Evolutionary conservation across 176 grass and related monocot genomes (phyloP).

Genomic region (Oryza brachyantha): DNA sequence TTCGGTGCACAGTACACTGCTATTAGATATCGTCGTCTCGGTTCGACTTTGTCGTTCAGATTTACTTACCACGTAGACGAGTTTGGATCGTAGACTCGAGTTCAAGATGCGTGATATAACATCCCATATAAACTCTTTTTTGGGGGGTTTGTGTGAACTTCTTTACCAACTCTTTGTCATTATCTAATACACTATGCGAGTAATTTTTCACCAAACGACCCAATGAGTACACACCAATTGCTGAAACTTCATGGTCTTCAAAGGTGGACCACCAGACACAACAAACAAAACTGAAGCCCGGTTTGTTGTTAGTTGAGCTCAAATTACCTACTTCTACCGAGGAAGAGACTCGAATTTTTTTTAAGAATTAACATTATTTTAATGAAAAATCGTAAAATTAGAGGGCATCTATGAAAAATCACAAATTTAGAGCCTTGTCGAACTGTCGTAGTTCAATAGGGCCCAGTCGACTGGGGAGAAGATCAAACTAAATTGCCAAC

Average conservation of each 20-base stretch:
- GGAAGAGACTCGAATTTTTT: too few species aligned
- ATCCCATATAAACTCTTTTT: neutral
- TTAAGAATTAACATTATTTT: too few species aligned
- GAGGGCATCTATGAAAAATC: too few species aligned
- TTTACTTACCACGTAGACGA: neutral
- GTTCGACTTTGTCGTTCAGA: neutral
- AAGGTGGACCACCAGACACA: neutral
- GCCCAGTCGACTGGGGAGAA: too few species aligned
- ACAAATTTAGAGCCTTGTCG: too few species aligned
- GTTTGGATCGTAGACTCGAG: neutral
- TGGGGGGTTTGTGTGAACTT: neutral
- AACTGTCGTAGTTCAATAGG: too few species aligned
- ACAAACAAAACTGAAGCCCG: neutral
- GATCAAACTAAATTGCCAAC: too few species aligned
- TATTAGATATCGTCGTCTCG: neutral
- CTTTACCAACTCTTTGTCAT: neutral
- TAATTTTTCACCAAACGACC: conserved; percentile 15
- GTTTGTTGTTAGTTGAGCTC: neutral
- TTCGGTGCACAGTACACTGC: neutral
- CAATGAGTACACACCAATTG: neutral
- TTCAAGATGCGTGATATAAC: neutral
- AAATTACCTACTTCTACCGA: neutral
- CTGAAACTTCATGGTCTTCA: neutral
- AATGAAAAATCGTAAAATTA: too few species aligned
- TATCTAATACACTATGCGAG: neutral